A percentile compares a stretch with the other conserved stretches of the same genome.
These are phyloP conservation scores for Eucalyptus coolabah DNA, from an alignment of 345 rosid genomes.

Conservation along the genomic window DNA sequence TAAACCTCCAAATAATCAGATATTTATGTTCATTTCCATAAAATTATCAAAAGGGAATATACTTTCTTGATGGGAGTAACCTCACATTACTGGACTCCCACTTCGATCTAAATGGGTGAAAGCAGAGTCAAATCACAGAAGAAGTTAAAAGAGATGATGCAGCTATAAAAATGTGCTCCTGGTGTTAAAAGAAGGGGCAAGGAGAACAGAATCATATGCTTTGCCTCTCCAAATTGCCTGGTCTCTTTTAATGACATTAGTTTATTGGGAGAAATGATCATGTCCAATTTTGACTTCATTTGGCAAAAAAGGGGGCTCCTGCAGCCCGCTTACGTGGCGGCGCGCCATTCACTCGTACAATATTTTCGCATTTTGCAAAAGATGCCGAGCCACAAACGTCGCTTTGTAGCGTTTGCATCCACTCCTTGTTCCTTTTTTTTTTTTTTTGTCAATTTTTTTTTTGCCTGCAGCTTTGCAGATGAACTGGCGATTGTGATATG, in stretches of 20 bases:
- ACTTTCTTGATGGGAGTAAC: not conserved
- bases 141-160: not conserved
- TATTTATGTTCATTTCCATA: not conserved
- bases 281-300: not conserved
- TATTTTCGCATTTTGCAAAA: not conserved
- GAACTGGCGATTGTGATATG: not conserved
- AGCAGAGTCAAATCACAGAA: not conserved
- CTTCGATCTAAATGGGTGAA: not conserved
- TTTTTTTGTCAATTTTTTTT: not conserved
- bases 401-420: not conserved
- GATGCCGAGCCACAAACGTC: not conserved
- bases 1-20: not conserved
- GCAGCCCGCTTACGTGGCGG: not conserved
- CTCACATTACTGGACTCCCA: not conserved
- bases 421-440: not conserved
- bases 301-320: not conserved
- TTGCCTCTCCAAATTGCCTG: conserved; percentile 16
- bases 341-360: not conserved
- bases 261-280: not conserved
- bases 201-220: conserved; percentile 25
- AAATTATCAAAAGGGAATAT: not conserved
- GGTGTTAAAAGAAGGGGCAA: not conserved
- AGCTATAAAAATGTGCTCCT: not conserved
- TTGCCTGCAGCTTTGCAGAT: not conserved
- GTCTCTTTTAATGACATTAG: conserved; percentile 23